Evolutionary conservation across 352 stramenopile species (phyloP).

Genomic region (Globisporangium uncinulatum): DNA sequence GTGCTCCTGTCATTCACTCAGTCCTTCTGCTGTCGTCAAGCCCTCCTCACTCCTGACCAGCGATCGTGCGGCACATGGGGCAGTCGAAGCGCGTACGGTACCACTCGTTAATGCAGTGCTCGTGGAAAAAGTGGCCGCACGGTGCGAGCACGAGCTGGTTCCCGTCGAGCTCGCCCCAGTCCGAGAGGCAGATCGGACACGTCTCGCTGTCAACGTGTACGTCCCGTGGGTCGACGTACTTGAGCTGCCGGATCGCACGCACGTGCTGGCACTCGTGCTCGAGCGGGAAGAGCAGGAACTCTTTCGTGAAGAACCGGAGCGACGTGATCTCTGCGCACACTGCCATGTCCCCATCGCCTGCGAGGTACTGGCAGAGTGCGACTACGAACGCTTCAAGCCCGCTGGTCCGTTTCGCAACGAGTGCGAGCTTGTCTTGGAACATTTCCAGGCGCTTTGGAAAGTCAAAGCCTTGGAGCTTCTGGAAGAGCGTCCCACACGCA

Average conservation of each 20-base stretch:
- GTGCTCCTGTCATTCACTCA: no score
- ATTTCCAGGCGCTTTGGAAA: constrained; percentile 72
- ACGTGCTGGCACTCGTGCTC: constrained; percentile 81
- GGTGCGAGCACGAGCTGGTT: constrained; percentile 76
- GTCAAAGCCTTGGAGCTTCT: constrained; percentile 59
- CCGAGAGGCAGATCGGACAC: constrained; percentile 79
- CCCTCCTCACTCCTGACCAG: constrained; percentile 28
- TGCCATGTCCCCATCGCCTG: constrained; percentile 33
- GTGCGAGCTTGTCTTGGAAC: constrained; percentile 57
- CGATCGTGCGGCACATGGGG: constrained; percentile 84
- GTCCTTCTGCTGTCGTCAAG: not conserved
- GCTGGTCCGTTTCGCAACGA: constrained; percentile 58
- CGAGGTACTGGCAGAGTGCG: constrained; percentile 67
- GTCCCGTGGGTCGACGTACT: constrained; percentile 80
- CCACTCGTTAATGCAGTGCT: constrained; percentile 88
- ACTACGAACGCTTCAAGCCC: constrained; percentile 79
- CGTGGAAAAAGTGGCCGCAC: constrained; percentile 84
- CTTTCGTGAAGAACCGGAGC: constrained; percentile 68
- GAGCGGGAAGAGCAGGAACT: constrained; percentile 79
- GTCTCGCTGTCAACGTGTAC: constrained; percentile 76
- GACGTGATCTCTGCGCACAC: constrained; percentile 64
- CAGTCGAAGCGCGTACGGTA: constrained; percentile 86
- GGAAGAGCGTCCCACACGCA: constrained; percentile 44
- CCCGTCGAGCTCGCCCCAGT: constrained; percentile 80
- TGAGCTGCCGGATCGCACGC: constrained; percentile 72